Percentiles rank a stretch among this genome's conserved stretches.
Evolutionary conservation across 495 filamentous ascomycete genomes (phyloP).

Genomic region (Chaetomium tenue): DNA sequence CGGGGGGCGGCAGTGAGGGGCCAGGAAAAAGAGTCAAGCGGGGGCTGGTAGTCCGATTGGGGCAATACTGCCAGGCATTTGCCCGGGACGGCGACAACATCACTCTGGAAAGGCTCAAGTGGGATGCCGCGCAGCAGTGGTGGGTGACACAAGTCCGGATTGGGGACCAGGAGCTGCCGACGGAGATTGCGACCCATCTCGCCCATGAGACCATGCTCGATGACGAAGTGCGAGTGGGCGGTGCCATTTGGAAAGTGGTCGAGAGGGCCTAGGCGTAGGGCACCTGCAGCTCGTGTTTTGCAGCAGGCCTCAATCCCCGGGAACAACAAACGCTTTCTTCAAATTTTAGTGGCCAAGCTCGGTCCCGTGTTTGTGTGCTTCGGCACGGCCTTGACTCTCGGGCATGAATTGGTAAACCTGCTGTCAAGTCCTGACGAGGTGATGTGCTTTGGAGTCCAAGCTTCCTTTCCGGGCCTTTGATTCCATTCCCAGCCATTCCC

Average conservation of each 20-base stretch:
- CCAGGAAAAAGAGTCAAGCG: conserved; percentile 20
- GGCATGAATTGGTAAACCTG: neutral
- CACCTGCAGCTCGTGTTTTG: neutral
- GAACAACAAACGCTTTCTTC: neutral
- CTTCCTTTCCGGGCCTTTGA: neutral
- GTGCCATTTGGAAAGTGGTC: conserved; percentile 26
- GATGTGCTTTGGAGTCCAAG: neutral
- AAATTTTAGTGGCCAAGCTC: neutral
- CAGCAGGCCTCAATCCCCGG: neutral
- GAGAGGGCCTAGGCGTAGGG: conserved; percentile 19
- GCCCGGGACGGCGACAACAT: conserved; percentile 40
- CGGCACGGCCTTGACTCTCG: neutral
- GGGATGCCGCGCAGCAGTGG: conserved; percentile 22
- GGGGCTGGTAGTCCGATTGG: conserved; percentile 50
- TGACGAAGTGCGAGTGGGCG: conserved; percentile 24
- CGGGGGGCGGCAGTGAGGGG: conserved; percentile 5
- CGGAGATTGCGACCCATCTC: conserved; percentile 20
- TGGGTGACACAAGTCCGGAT: conserved; percentile 27
- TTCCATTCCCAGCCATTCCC: neutral
- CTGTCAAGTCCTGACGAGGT: too few relatives aligned
- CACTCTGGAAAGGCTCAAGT: conserved; percentile 47
- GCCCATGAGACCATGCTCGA: conserved; percentile 14
- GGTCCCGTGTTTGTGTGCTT: neutral
- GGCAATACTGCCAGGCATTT: conserved; percentile 49
- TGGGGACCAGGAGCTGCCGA: conserved; percentile 21